phyloP scores from a whole-genome alignment of 2,329 filamentous ascomycete species.

The Tympanopsis confertula region DNA sequence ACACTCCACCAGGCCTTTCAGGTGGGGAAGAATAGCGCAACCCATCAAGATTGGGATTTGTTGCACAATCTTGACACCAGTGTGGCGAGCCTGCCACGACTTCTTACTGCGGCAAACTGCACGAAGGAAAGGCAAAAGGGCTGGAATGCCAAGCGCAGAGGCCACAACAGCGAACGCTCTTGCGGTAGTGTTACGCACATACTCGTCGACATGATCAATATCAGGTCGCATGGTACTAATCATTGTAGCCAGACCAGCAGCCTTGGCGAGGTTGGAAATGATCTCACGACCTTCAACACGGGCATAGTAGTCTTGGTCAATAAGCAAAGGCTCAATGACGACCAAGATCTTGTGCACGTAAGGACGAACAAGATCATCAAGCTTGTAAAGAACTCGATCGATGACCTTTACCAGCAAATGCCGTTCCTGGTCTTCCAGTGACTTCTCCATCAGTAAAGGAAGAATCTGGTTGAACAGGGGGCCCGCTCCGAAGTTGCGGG shows the following conservation, averaged over 20 bases:
- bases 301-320: slow-evolving; percentile 98
- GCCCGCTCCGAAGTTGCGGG: slow-evolving; percentile 85
- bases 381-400: slow-evolving; percentile 94
- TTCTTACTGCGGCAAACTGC: slow-evolving; percentile 97
- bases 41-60: slow-evolving; percentile 99
- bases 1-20: slow-evolving; percentile 92
- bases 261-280: slow-evolving; percentile 94
- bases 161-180: slow-evolving; percentile 95
- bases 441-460: slow-evolving; percentile 95
- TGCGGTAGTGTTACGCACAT: slow-evolving; percentile 94
- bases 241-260: slow-evolving; percentile 94
- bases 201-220: slow-evolving; percentile 96
- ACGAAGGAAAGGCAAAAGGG: slow-evolving; percentile 83
- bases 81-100: slow-evolving; percentile 95
- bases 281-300: slow-evolving; percentile 97
- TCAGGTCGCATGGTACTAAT: slow-evolving; percentile 98
- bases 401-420: slow-evolving; percentile 98
- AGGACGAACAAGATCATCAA: slow-evolving; percentile 89
- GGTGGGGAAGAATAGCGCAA: slow-evolving; percentile 85
- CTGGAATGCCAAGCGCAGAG: slow-evolving; percentile 88
- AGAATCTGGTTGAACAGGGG: slow-evolving; percentile 95
- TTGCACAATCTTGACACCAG: slow-evolving; percentile 98
- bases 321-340: slow-evolving; percentile 96
- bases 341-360: slow-evolving; percentile 98
- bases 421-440: slow-evolving; percentile 91